Evolutionary conservation across 169 alveolate genomes (phyloP).

Genomic region (Theileria luwenshuni): DNA sequence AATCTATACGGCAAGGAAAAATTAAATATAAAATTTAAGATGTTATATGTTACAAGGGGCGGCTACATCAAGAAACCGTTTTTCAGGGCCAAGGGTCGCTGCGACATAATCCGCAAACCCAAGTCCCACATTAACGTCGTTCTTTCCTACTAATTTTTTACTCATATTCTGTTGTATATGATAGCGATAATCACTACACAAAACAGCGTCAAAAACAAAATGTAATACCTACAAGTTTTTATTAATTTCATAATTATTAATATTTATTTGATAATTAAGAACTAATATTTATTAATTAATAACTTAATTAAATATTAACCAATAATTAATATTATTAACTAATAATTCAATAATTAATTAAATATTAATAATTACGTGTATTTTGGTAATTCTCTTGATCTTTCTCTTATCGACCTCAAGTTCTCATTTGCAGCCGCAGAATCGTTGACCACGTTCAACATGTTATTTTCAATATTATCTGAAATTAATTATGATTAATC

Average conservation of each 20-base stretch:
- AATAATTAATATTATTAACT: too few species aligned
- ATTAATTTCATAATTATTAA: not conserved
- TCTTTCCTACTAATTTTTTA: slow-evolving; percentile 28
- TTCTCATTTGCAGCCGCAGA: slow-evolving; percentile 39
- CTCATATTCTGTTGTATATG: slow-evolving; percentile 13
- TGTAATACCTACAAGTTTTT: slow-evolving; percentile 4
- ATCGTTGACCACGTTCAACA: slow-evolving; percentile 43
- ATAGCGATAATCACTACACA: not conserved
- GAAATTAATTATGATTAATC: too few species aligned
- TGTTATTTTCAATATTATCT: slow-evolving; percentile 61
- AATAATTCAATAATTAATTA: too few species aligned
- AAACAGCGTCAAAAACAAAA: slow-evolving; percentile 2
- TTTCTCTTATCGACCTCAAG: slow-evolving; percentile 11
- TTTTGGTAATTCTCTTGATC: slow-evolving; percentile 2
- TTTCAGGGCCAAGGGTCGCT: slow-evolving; percentile 67
- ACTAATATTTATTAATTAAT: too few species aligned
- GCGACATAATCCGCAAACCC: slow-evolving; percentile 63
- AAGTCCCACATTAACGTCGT: slow-evolving; percentile 65
- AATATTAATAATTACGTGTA: not conserved
- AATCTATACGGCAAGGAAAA: slow-evolving; percentile 54
- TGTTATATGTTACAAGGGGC: slow-evolving; percentile 59
- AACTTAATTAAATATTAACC: too few species aligned
- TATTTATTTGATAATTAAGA: too few species aligned
- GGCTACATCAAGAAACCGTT: slow-evolving; percentile 61
- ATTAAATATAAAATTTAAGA: slow-evolving; percentile 56